Evolutionary conservation across 352 stramenopile genomes (phyloP).

Genomic region (Pilasporangium apinafurcum): DNA sequence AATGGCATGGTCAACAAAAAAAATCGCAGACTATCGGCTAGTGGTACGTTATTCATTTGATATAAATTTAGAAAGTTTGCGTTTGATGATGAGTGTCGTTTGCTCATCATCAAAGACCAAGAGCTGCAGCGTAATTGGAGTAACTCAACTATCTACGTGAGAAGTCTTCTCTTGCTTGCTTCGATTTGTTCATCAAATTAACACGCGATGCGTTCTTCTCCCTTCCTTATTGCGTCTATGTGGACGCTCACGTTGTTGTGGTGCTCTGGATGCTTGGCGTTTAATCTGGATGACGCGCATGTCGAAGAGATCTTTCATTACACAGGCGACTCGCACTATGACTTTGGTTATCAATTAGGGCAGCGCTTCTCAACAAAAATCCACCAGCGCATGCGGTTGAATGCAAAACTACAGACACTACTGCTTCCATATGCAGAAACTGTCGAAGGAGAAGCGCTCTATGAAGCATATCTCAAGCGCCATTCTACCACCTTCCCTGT

Average conservation of each 20-base stretch:
- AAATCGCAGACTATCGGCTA: too few species aligned
- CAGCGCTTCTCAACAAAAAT: slow-evolving; percentile 46
- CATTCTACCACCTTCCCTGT: slow-evolving; percentile 53
- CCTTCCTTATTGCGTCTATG: neutral
- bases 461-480: slow-evolving; percentile 34
- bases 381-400: slow-evolving; percentile 23
- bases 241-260: neutral
- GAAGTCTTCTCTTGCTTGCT: too few species aligned
- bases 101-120: too few species aligned
- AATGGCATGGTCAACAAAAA: too few species aligned
- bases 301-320: slow-evolving; percentile 47
- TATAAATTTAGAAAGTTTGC: too few species aligned
- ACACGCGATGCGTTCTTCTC: too few species aligned
- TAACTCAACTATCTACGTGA: too few species aligned
- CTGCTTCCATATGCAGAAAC: slow-evolving; percentile 52
- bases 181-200: too few species aligned
- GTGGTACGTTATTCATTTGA: too few species aligned
- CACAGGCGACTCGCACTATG: slow-evolving; percentile 49
- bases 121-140: too few species aligned
- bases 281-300: slow-evolving; percentile 6
- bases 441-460: slow-evolving; percentile 18
- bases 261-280: too few species aligned
- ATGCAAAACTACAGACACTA: slow-evolving; percentile 46
- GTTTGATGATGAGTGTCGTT: too few species aligned
- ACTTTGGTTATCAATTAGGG: slow-evolving; percentile 48